Base-by-base conservation (phyloP, 257 asterid species). In the Rehmannia glutinosa region DNA sequence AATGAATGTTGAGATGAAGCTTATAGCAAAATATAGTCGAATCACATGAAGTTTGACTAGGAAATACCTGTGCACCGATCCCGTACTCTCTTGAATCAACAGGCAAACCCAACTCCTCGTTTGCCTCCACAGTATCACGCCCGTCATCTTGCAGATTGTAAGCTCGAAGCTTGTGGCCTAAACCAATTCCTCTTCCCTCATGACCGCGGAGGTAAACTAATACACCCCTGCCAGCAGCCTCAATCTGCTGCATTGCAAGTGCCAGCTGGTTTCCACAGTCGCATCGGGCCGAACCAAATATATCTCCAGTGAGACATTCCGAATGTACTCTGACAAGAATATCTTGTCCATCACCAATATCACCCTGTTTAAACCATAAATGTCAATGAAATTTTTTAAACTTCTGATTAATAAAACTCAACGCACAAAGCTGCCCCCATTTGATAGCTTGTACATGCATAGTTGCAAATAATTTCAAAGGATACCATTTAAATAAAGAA, bases 81-180 rank as follows among this genome's bases (percentile, higher is more conserved):
- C 99, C 99, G 24, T 94, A 94, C 66, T 91, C 99, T 79, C 99
- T 85, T 20, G 99, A 93, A 83, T 93, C 99, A 47, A 93, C 84
- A 2, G 97, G 97, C 75, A 90, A 81, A 38, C 99, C 97, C 69
- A 93, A 86, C 73, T 93, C 99, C 80, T 93, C 97, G 8, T 93
- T 90, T 3, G 97, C 99, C 82, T 93, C 97, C 20, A 93, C 96
- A 2, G 99, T 90, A 74, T 90, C 99, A 33, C 95, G 85, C 20
- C 99, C 99, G 30, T 75, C 96, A 66, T 93, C 99, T 73, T 93
- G 99, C 69, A 93, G 79, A 69, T 83, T 90, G 85, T 93, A 93
- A 32, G 99, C 97, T 6, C 91, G 91, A 15, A 93, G 99, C 50
- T 93, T 93, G 82, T 93, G 99, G 62, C 99, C 99, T 73, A 94